phyloP scores from a whole-genome alignment of 495 filamentous ascomycete species.

The Achaetomiella virescens region DNA sequence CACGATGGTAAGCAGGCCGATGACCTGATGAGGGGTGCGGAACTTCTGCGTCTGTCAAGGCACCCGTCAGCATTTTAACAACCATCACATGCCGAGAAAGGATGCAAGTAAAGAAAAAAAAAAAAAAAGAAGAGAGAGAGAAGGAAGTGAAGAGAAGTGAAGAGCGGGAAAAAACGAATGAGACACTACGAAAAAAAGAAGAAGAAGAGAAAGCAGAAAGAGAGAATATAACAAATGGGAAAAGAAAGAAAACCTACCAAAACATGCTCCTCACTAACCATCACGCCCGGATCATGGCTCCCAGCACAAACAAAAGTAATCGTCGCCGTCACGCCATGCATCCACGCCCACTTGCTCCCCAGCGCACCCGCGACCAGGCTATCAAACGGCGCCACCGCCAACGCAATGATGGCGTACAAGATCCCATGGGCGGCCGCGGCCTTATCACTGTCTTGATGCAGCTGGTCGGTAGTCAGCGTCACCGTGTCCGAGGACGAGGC shows the following conservation, averaged over 20 bases:
- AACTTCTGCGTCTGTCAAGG: slow-evolving; percentile 44
- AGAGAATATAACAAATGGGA: neutral
- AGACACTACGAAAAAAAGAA: too few relatives aligned
- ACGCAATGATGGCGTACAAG: slow-evolving; percentile 46
- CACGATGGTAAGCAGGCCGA: slow-evolving; percentile 49
- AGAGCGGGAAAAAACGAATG: neutral
- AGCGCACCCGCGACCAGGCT: slow-evolving; percentile 44
- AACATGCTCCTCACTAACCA: slow-evolving; percentile 46
- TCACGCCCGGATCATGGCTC: slow-evolving; percentile 48
- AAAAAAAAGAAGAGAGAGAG: neutral
- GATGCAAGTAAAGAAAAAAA: neutral
- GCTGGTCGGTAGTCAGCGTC: slow-evolving; percentile 21
- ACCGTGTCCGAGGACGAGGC: slow-evolving; percentile 10
- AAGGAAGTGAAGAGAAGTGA: neutral
- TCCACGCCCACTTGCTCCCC: slow-evolving; percentile 34
- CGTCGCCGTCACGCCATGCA: slow-evolving; percentile 44
- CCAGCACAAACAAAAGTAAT: slow-evolving; percentile 40
- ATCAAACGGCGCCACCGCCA: slow-evolving; percentile 52
- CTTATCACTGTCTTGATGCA: slow-evolving; percentile 1
- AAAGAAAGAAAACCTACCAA: slow-evolving; percentile 30
- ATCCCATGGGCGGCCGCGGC: slow-evolving; percentile 43
- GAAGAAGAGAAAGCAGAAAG: too few relatives aligned
- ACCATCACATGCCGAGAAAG: neutral
- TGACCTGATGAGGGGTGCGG: slow-evolving; percentile 51
- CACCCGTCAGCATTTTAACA: neutral